Percentiles rank a stretch among this genome's conserved stretches.
Evolutionary conservation across 1,139 yeast genomes (phyloP).

Genomic region (Williopsis jadinii): DNA sequence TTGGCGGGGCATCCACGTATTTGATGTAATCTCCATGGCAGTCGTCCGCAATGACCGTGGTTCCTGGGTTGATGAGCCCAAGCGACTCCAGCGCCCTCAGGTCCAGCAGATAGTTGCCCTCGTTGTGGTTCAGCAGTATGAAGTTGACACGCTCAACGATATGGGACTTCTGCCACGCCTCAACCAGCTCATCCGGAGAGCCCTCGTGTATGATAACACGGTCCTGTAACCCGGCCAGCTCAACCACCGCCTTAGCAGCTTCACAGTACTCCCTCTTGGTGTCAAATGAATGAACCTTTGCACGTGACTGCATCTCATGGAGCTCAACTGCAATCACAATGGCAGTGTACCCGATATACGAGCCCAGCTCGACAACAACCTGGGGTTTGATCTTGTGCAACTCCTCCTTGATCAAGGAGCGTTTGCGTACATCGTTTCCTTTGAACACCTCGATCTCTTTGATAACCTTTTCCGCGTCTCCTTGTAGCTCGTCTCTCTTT

Average conservation of each 20-base stretch:
- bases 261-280: conserved; percentile 18
- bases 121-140: conserved; percentile 38
- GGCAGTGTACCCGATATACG: conserved; percentile 40
- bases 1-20: conserved; percentile 35
- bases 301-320: conserved; percentile 13
- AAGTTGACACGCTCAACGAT: conserved; percentile 30
- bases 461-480: conserved; percentile 13
- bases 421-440: conserved; percentile 23
- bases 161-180: conserved; percentile 24
- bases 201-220: conserved; percentile 28
- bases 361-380: conserved; percentile 36
- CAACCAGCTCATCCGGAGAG: conserved; percentile 4
- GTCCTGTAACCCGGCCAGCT: conserved; percentile 25
- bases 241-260: conserved; percentile 23
- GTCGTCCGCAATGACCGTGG: conserved; percentile 37
- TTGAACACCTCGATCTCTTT: conserved; percentile 11
- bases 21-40: conserved; percentile 35
- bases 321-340: conserved; percentile 26
- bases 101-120: conserved; percentile 24
- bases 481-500: conserved; percentile 3
- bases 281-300: conserved; percentile 32
- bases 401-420: conserved; percentile 26
- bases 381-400: conserved; percentile 28
- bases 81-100: conserved; percentile 1
- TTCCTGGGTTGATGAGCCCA: conserved; percentile 33